A percentile compares a stretch with the other conserved stretches of the same genome.
Evolutionary conservation across 2,329 filamentous ascomycete species (phyloP).

Genomic region (Colletotrichum coccodes): DNA sequence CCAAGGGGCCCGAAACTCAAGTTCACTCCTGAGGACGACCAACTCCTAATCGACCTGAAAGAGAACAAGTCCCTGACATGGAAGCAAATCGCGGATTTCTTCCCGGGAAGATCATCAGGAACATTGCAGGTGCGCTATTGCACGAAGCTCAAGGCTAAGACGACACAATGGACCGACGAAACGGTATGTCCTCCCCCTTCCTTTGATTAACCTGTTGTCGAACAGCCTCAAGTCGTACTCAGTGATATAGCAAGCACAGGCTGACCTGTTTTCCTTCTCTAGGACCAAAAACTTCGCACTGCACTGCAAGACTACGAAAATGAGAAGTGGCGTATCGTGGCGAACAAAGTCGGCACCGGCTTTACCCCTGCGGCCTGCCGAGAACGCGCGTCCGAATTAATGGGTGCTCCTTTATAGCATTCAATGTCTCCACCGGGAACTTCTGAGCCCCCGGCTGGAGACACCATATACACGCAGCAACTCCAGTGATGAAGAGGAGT

Average conservation of each 20-base stretch:
- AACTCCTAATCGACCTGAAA: constrained; percentile 87
- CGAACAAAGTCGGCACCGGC: constrained; percentile 89
- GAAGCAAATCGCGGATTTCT: constrained; percentile 98
- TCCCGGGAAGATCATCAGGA: constrained; percentile 88
- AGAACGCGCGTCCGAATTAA: constrained; percentile 77
- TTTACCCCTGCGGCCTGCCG: constrained; percentile 89
- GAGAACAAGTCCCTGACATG: constrained; percentile 95
- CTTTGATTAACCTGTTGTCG: background rate
- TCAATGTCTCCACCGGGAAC: constrained; percentile 62
- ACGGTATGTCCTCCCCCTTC: constrained; percentile 70
- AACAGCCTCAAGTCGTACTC: constrained; percentile 38
- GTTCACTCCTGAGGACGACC: constrained; percentile 92
- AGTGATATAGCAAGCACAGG: background rate
- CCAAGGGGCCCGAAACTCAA: constrained; percentile 92
- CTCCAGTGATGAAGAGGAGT: constrained; percentile 43
- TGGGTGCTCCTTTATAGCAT: constrained; percentile 63
- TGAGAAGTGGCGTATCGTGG: constrained; percentile 92
- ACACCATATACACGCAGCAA: constrained; percentile 57
- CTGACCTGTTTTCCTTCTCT: constrained; percentile 33
- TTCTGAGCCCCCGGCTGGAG: constrained; percentile 56
- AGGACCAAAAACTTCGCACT: constrained; percentile 82
- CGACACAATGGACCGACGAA: constrained; percentile 92
- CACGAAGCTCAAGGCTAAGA: constrained; percentile 94
- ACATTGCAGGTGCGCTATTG: constrained; percentile 95
- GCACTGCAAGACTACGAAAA: constrained; percentile 87